A percentile compares a stretch with the other conserved stretches of the same genome.
Evolutionary conservation across 768 basidiomycete genomes (phyloP).

Genomic region (Pisolithus orientalis): DNA sequence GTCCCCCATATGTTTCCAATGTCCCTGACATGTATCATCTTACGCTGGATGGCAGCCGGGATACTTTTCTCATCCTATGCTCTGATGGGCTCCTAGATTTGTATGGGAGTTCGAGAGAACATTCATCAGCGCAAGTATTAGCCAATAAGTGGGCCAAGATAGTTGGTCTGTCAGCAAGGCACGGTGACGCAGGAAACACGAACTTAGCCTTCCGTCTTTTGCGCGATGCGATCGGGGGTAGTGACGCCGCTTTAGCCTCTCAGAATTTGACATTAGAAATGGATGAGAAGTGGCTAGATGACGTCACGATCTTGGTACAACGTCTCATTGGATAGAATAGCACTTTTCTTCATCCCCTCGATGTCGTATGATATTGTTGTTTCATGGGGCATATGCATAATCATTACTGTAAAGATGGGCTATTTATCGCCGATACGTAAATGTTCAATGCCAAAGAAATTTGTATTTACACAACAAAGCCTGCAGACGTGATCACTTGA

Average conservation of each 20-base stretch:
- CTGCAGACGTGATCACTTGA: not conserved
- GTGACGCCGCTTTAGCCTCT: conserved; percentile 34
- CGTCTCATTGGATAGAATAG: conserved; percentile 12
- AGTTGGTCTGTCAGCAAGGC: conserved; percentile 22
- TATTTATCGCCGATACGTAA: not conserved
- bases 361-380: too few relatives aligned
- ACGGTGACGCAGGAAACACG: conserved; percentile 8
- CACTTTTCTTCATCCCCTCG: too few relatives aligned
- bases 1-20: conserved; percentile 42
- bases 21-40: conserved; percentile 36
- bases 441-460: not conserved
- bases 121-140: conserved; percentile 21
- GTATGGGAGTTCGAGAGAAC: conserved; percentile 23
- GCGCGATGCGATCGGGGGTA: conserved; percentile 38
- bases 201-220: conserved; percentile 38
- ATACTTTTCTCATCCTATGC: conserved; percentile 33
- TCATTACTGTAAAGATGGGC: too few relatives aligned
- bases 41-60: conserved; percentile 11
- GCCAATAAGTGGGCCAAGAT: conserved; percentile 31
- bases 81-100: conserved; percentile 44
- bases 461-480: conserved; percentile 1
- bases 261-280: conserved; percentile 43
- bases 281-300: conserved; percentile 46
- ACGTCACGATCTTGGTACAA: conserved; percentile 41
- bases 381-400: too few relatives aligned